Conservation (phyloP, 2,329 filamentous ascomycete genomes). For the Aspergillus pseudoterreus region DNA sequence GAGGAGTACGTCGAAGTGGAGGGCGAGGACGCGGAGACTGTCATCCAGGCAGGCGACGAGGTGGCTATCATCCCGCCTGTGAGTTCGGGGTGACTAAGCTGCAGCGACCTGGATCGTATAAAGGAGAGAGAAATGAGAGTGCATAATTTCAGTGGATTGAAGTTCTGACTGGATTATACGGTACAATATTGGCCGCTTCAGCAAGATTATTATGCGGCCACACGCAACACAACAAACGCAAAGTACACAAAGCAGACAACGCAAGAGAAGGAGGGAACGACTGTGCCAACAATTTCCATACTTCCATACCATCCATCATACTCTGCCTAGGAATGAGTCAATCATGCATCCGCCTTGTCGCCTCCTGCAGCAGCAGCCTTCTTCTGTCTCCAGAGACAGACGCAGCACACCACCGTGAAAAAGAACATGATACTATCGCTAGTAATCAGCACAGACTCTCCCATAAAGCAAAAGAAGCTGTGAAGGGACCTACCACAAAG, state of each 20-base stretch:
- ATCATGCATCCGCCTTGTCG: conserved; percentile 17
- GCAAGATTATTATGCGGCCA: no score
- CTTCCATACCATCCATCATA: not conserved
- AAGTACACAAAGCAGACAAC: no score
- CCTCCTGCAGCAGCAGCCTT: conserved; percentile 36
- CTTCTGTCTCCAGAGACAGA: conserved; percentile 61
- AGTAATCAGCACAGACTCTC: conserved; percentile 1
- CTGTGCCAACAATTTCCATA: no score
- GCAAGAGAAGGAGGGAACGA: no score
- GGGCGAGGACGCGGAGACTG: conserved; percentile 11
- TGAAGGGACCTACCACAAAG: conserved; percentile 56
- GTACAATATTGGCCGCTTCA: no score
- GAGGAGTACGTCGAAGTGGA: conserved; percentile 43
- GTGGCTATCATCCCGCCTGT: conserved; percentile 48
- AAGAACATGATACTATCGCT: conserved; percentile 59
- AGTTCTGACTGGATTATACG: not conserved
- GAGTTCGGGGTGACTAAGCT: conserved; percentile 38
- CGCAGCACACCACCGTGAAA: conserved; percentile 57
- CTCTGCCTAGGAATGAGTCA: not conserved
- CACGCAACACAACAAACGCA: no score
- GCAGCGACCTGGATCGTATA: no score
- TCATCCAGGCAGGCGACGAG: conserved; percentile 39
- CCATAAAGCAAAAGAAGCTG: not conserved
- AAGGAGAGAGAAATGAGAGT: no score
- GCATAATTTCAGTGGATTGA: not conserved